Base-by-base conservation (phyloP, 2,329 filamentous ascomycete species). In the Beauveria sp. region DNA sequence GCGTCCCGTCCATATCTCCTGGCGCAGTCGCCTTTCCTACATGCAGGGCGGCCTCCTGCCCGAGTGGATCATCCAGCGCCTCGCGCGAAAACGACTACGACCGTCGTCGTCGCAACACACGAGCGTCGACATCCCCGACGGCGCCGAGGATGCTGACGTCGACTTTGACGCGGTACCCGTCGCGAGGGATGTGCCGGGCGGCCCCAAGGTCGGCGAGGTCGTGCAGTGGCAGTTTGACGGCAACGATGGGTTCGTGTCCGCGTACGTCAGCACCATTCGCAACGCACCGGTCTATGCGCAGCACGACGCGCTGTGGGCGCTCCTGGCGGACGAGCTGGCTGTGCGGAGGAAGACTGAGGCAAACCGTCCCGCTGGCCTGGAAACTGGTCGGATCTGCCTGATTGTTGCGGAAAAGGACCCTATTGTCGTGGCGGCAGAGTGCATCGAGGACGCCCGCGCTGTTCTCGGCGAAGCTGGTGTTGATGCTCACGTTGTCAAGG, bases 221-320 rank as follows among this genome's bases (percentile, higher is more conserved):
- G 85, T 91, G 54, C 73, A 77, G 51, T 92, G 89, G 87, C 90
- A 93, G 72, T 74, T 91, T 22, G 75, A 79, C 42, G 69, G 81
- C 30, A 88, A 93, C 70, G 68, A 71, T 1, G 90, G 88, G 0
- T 93, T 91, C 68, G 77, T 91, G 5, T 77, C 78, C 2, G 83
- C 89, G 0, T 92, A 92, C 68, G 81, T 91, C 67, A 89, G 85
- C 62, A 86, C 83, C 34, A 87, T 93, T 66, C 80, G 86, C 22
- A 75, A 88, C 67, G 87, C 86, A 2, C 90, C 90, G 0, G 85
- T 93, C 24, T 84, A 87, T 64, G 80, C 81, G 14, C 82, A 88
- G 65, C 69, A 72, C 38, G 77, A 78, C 10, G 77, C 77, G 43
- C 78, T 84, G 47, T 93, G 89, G 89, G 70, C 70, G 26, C 73